Base-by-base conservation (phyloP, 2,329 filamentous ascomycete genomes). In the Chaetomiaceae sp. region DNA sequence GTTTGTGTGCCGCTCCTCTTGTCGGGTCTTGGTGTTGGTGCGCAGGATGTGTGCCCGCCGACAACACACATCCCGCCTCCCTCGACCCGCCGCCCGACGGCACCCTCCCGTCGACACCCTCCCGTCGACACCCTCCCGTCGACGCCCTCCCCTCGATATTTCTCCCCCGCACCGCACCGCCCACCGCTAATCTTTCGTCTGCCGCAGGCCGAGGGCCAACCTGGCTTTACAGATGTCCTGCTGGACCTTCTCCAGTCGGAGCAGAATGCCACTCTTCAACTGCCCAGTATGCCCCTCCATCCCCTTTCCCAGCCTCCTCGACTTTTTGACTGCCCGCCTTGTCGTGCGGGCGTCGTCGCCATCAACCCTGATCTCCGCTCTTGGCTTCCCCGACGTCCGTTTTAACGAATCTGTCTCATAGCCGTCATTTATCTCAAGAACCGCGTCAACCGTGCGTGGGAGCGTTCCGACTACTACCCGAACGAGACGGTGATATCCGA, bases 371-470 rank as follows among this genome's bases (percentile, higher is more conserved):
- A 34, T 51, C 17, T n/a, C 20, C 37, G 19, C 27, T 31, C 37
- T 35, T n/a, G n/a, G n/a, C n/a, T n/a, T n/a, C n/a, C n/a, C n/a
- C n/a, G n/a, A n/a, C n/a, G n/a, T n/a, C n/a, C n/a, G n/a, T n/a
- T n/a, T n/a, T n/a, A n/a, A n/a, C n/a, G n/a, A 47, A 60, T 51
- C 49, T 42, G 46, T 42, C 51, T 42, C 27, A 19, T 70, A 96
- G 92, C 90, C 65, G 91, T 92, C 66, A 89, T 99, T 62, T 99
- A 97, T 73, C 83, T 97, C 68, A 99, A 99, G 76, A 97, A 99
- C 73, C 87, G 91, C 67, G 87, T 97, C 68, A 92, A 87, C 69
- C 87, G 91, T 66, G 90, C 89, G 63, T 99, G 93, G 93, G 80
- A 85, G 50, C 83, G 81, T 56, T 77, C 79, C 64, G 88, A 95